Evolutionary conservation across 176 grass and related monocot genomes (phyloP), one percentile per base, ranked within the genome.

Genomic region (Avena eriantha): DNA sequence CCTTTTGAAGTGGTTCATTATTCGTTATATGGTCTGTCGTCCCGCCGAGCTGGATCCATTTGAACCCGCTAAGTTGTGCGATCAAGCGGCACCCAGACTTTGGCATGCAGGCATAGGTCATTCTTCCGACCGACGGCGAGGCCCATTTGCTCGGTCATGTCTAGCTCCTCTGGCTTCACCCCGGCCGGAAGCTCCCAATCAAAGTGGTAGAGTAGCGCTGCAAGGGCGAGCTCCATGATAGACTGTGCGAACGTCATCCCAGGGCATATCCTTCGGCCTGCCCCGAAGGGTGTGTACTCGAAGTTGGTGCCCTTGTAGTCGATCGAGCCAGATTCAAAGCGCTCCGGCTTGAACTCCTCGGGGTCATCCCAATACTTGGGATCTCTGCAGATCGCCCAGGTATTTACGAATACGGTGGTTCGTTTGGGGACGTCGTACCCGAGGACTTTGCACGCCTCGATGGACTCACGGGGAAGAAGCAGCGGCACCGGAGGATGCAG

Each of bases 341-440:
- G 49, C 3, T 88, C 72, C 1, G 86, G 80, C n/a, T 34, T 10
- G 50, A 88, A 88, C 46, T 5, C 4, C 10, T 88, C 86, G 0
- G 73, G 7, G 1, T 54, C 23, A 0, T 56, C 72, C 80, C 80
- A 83, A 1, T 49, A 35, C 22, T 78, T 23, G 4, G 86, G 80
- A 35, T 72, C 73, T 15, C 72, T 57, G 0, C 16, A 18, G 0
- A 88, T 76, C 0, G 73, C 34, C 87, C 80, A 88, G 0, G 14
- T 5, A 0, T 88, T 88, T 0, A 84, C 29, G 0, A 84, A 5
- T 16, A 89, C 45, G 2, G 3, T 36, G 6, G 81, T 26, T 9
- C 82, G 64, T 4, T 33, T 77, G 0, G 92, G 92, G 9, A 93
- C 85, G 16, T 81, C 78, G 60, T 89, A 93, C 0, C 86, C 89